Evolutionary conservation across 2,329 filamentous ascomycete species (phyloP).

Genomic region (Aspergillus sp.): DNA sequence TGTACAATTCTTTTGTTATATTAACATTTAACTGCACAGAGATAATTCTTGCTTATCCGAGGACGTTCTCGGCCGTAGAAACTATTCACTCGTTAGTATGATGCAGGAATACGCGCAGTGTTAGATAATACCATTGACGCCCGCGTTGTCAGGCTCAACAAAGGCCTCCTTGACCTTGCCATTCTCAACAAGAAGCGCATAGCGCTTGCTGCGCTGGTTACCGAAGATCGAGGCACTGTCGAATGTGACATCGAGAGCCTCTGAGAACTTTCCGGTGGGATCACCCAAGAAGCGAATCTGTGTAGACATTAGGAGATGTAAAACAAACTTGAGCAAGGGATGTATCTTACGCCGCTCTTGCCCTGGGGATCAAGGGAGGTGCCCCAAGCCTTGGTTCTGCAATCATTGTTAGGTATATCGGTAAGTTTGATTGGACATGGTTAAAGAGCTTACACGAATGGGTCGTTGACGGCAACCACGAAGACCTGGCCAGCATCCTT

Average conservation of each 20-base stretch:
- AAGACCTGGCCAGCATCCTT: constrained; percentile 81
- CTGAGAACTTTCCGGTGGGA: constrained; percentile 75
- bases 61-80: constrained; percentile 51
- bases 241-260: constrained; percentile 79
- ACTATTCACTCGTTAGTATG: constrained; percentile 31
- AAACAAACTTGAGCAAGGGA: constrained; percentile 18
- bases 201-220: constrained; percentile 79
- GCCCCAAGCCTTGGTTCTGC: constrained; percentile 86
- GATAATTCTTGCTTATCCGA: constrained; percentile 33
- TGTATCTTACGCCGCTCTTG: constrained; percentile 67
- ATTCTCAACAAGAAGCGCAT: constrained; percentile 77
- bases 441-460: constrained; percentile 78
- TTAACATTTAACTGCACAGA: neutral
- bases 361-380: constrained; percentile 72
- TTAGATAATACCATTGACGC: constrained; percentile 63
- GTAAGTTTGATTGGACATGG: neutral
- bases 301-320: neutral
- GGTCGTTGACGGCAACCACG: constrained; percentile 89
- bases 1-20: neutral
- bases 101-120: neutral
- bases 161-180: constrained; percentile 80
- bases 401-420: neutral
- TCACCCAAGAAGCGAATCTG: constrained; percentile 89
- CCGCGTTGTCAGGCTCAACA: constrained; percentile 86
- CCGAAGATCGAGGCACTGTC: constrained; percentile 80